phyloP scores from a whole-genome alignment of 2,329 filamentous ascomycete genomes.

The Colletotrichum plurivorum region DNA sequence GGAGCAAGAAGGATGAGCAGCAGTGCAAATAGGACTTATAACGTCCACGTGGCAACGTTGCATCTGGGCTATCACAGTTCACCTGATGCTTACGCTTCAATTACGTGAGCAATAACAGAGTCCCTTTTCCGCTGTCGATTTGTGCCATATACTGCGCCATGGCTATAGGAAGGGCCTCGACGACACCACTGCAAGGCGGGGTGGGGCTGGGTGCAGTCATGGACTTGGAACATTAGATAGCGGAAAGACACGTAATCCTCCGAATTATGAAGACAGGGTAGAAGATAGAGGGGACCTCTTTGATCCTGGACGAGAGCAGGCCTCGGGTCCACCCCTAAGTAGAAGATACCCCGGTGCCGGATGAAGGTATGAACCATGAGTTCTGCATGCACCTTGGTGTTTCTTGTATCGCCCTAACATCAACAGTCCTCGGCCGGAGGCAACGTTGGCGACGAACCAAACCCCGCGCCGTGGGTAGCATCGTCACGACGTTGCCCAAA shows the following conservation, averaged over 20 bases:
- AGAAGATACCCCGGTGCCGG: conserved; percentile 3
- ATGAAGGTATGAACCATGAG: too few species aligned
- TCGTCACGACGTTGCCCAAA: conserved; percentile 7
- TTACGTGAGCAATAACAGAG: conserved; percentile 7
- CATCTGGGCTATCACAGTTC: conserved; percentile 2
- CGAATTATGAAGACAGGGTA: conserved; percentile 7
- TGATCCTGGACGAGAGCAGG: conserved; percentile 9
- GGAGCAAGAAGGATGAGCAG: not conserved
- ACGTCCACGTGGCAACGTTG: conserved; percentile 24
- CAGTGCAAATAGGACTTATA: conserved; percentile 16
- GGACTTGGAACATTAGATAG: conserved; percentile 4
- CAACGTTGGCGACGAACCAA: conserved; percentile 14
- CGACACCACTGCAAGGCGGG: too few species aligned
- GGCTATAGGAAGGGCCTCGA: too few species aligned
- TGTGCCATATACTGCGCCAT: too few species aligned
- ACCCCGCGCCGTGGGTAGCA: conserved; percentile 11
- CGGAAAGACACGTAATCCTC: conserved; percentile 12
- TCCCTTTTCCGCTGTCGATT: too few species aligned
- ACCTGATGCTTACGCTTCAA: not conserved
- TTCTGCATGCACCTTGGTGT: too few species aligned
- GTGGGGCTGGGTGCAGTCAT: not conserved
- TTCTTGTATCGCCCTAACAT: too few species aligned
- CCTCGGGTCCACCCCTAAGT: conserved; percentile 5
- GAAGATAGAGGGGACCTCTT: not conserved
- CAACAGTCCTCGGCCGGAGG: too few species aligned